phyloP scores from a whole-genome alignment of 2,329 filamentous ascomycete genomes.

The Ophiostoma sp. region DNA sequence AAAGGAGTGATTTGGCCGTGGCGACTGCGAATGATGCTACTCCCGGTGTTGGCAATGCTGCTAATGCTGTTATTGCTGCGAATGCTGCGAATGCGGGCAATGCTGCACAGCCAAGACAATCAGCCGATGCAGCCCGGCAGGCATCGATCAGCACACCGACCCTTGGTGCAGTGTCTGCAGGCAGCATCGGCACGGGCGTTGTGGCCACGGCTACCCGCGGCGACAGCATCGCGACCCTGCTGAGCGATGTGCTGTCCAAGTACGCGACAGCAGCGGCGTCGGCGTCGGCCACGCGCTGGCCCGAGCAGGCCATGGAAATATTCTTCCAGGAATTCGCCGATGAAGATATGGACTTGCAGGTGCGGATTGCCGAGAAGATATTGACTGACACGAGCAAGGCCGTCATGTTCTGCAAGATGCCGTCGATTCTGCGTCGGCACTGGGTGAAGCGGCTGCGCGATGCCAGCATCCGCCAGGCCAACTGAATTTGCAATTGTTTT shows the following conservation, averaged over 20 bases:
- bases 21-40: not conserved
- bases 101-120: not conserved
- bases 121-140: not conserved
- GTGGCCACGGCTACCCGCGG: constrained; percentile 23
- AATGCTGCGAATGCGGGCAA: not conserved
- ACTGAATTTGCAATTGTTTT: not conserved
- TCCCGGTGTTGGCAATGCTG: not conserved
- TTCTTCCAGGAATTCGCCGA: constrained; percentile 55
- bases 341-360: constrained; percentile 54
- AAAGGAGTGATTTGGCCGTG: not conserved
- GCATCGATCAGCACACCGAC: not conserved
- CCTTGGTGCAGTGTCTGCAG: not conserved
- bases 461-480: constrained; percentile 31
- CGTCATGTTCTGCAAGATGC: constrained; percentile 60
- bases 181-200: not conserved
- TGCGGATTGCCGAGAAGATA: constrained; percentile 55
- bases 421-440: constrained; percentile 46
- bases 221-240: constrained; percentile 33
- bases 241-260: constrained; percentile 40
- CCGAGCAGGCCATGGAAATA: constrained; percentile 54
- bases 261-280: constrained; percentile 31
- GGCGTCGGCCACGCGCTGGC: constrained; percentile 44
- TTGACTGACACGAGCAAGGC: constrained; percentile 56
- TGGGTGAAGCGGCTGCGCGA: constrained; percentile 53
- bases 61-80: not conserved